Conservation (phyloP, 2,329 filamentous ascomycete species). For the Volutella citrinella region DNA sequence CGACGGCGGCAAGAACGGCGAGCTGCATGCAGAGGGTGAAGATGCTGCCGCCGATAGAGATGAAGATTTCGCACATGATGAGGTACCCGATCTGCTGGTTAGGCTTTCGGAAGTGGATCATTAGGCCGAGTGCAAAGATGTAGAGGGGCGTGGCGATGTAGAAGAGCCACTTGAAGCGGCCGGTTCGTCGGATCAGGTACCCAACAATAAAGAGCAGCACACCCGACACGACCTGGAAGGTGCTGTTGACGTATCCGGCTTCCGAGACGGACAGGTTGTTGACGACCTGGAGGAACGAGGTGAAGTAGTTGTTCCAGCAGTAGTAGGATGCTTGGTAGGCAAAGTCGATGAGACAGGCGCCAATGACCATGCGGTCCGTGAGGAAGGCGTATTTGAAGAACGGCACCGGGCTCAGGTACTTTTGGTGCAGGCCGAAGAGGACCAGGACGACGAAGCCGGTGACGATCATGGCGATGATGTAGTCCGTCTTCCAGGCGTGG, state of each 20-base stretch:
- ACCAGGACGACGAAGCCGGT: constrained; percentile 56
- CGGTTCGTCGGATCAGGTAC: constrained; percentile 42
- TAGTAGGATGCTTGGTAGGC: constrained; percentile 43
- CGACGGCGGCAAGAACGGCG: constrained; percentile 27
- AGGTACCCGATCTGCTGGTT: constrained; percentile 42
- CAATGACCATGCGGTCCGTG: constrained; percentile 46
- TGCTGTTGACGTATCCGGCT: constrained; percentile 46
- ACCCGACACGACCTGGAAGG: constrained; percentile 46
- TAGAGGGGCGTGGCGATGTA: constrained; percentile 50
- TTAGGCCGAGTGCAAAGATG: constrained; percentile 47
- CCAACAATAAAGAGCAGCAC: constrained; percentile 48
- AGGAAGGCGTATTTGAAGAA: constrained; percentile 49
- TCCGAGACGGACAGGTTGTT: constrained; percentile 43
- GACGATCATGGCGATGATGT: constrained; percentile 57
- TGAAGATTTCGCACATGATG: constrained; percentile 49
- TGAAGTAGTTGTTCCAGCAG: constrained; percentile 45
- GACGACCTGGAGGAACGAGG: constrained; percentile 51
- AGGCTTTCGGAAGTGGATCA: constrained; percentile 27
- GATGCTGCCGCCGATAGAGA: constrained; percentile 50
- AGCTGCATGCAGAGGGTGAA: constrained; percentile 37
- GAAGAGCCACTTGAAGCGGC: constrained; percentile 50
- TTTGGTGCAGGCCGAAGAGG: constrained; percentile 55
- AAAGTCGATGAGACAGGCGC: constrained; percentile 39
- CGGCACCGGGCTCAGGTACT: constrained; percentile 51
- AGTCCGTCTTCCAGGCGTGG: constrained; percentile 47